phyloP scores from a whole-genome alignment of 2,329 filamentous ascomycete genomes.

The Chrysoporthe cubensis region DNA sequence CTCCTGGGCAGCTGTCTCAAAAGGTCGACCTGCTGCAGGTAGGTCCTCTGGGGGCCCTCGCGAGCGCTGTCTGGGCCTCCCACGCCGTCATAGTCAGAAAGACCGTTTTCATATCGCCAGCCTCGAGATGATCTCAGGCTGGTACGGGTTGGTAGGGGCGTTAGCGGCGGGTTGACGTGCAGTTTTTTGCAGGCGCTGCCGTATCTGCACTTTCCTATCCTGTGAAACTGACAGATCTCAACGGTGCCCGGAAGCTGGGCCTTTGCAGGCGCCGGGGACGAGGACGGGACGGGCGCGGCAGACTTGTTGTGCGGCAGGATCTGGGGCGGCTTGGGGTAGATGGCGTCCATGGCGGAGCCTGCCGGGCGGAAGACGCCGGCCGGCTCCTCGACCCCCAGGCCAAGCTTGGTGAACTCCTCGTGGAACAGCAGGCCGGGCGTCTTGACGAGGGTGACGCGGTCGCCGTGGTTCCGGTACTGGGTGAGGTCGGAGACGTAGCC shows the following conservation, averaged over 20 bases:
- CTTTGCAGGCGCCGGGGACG: slow-evolving; percentile 9
- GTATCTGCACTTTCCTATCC: slow-evolving; percentile 37
- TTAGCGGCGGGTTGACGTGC: slow-evolving; percentile 29
- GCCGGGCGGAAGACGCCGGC: slow-evolving; percentile 52
- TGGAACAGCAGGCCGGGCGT: slow-evolving; percentile 51
- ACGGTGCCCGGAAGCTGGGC: slow-evolving; percentile 23
- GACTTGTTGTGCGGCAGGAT: slow-evolving; percentile 4
- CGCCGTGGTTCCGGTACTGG: slow-evolving; percentile 51
- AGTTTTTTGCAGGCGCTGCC: slow-evolving; percentile 36
- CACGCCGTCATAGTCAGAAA: slow-evolving; percentile 22
- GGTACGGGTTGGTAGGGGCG: slow-evolving; percentile 6
- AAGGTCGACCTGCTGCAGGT: slow-evolving; percentile 18
- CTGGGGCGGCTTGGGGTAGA: slow-evolving; percentile 23
- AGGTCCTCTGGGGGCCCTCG: slow-evolving; percentile 17
- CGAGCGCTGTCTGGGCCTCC: slow-evolving; percentile 11
- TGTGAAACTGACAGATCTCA: slow-evolving; percentile 35
- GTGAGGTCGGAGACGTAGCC: slow-evolving; percentile 61
- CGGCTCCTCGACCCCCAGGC: slow-evolving; percentile 54
- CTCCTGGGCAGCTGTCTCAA: slow-evolving; percentile 32
- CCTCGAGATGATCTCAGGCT: slow-evolving; percentile 14
- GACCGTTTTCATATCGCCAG: slow-evolving; percentile 17
- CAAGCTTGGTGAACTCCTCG: slow-evolving; percentile 55
- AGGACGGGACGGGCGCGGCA: neutral
- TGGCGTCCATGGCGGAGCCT: slow-evolving; percentile 22
- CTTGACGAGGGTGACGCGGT: slow-evolving; percentile 59